Evolutionary conservation across 495 filamentous ascomycete genomes (phyloP), one percentile per base, ranked within the genome.

Genomic region (Trichoderma asperelloides): DNA sequence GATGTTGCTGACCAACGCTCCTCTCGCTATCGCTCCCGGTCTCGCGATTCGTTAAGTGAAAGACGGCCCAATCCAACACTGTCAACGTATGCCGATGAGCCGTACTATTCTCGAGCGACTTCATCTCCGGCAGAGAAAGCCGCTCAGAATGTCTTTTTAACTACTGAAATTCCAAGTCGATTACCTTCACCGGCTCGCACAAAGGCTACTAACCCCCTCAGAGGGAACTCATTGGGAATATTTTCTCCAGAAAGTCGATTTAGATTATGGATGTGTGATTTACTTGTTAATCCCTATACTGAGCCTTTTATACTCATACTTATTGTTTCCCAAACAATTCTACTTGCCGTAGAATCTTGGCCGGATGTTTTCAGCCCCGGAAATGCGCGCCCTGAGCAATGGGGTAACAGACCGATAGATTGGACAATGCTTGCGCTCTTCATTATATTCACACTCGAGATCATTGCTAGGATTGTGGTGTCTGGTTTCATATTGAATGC

Each of bases 401-500:
- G 92, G 92, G 88, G 91, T 15, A 74, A 71, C 27, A 78, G 80
- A 12, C 82, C 80, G 33, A 90, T 94, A 65, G 92, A 98, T 74
- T 96, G 85, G 78, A 86, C 87, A 21, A 82, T 98, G 16, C 83
- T 97, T 64, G 87, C 75, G 2, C 87, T 98, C 12, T 99, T 99
- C 74, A 78, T 89, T 65, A 87, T 99, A 68, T 99, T 97, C 73
- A 96, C 95, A 7, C 74, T 96, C 21, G 95, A 99, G 74, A 84
- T 95, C 33, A 76, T 86, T 60, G 88, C 90, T 65, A 87, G 91
- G 68, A 87, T 91, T 45, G 87, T 98, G 67, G 95, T 99, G 13
- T 98, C 96, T 0, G 95, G 95, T 6, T 87, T 97, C 65, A 80
- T 99, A 47, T 79, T 96, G 65, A 99, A 99, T 75, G 86, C 93